A percentile compares a stretch with the other conserved stretches of the same genome.
phyloP scores from a whole-genome alignment of 106 monocot genomes.

The Allium fistulosum region DNA sequence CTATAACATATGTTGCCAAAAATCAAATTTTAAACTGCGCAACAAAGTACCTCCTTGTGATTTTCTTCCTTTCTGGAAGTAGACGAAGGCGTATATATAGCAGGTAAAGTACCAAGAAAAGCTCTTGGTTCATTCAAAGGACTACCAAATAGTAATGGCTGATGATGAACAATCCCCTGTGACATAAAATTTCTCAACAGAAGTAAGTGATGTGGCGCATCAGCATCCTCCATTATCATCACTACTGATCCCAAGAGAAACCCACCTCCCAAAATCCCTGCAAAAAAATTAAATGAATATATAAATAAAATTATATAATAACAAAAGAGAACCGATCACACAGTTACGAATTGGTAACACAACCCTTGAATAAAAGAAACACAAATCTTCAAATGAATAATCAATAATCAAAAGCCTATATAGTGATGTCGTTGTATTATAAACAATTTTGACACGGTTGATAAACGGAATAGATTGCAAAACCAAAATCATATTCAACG shows the following conservation, averaged over 20 bases:
- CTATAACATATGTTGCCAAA: neutral
- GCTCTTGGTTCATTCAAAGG: conserved; percentile 51
- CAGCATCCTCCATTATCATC: conserved; percentile 80
- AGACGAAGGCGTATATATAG: conserved; percentile 25
- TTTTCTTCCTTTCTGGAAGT: conserved; percentile 19
- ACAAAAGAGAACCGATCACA: too few species aligned
- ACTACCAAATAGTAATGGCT: conserved; percentile 68
- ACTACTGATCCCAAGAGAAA: conserved; percentile 69
- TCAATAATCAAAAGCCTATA: too few species aligned
- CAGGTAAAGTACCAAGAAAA: conserved; percentile 83
- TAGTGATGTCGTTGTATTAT: too few species aligned
- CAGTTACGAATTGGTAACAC: too few species aligned
- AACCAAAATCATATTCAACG: neutral
- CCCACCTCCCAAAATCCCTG: conserved; percentile 78
- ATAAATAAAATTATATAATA: too few species aligned
- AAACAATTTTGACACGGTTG: too few species aligned
- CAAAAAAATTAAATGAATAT: neutral
- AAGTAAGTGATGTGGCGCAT: conserved; percentile 90
- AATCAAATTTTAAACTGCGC: neutral
- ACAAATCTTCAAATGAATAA: too few species aligned
- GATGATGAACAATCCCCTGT: conserved; percentile 76
- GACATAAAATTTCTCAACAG: conserved; percentile 87
- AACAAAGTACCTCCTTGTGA: neutral
- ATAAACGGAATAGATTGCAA: too few species aligned
- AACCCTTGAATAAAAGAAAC: too few species aligned